Percentiles rank a stretch among this genome's conserved stretches.
phyloP scores from a whole-genome alignment of 495 filamentous ascomycete species.

The Neurospora sp. region DNA sequence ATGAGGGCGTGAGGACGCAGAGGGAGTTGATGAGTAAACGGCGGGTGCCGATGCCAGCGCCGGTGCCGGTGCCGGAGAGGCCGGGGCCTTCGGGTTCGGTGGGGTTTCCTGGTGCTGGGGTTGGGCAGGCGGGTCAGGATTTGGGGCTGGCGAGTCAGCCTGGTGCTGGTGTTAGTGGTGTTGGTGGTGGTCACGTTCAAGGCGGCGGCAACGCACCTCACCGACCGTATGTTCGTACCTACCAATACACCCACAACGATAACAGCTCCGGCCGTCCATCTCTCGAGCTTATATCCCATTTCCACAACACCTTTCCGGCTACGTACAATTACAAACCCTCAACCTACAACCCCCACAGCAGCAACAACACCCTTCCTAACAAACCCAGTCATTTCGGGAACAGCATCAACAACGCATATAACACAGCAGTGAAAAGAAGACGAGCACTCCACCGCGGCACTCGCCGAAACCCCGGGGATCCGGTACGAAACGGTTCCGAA shows the following conservation, averaged over 20 bases:
- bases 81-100: neutral
- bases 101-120: neutral
- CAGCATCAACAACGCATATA: neutral
- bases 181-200: neutral
- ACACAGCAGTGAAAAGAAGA: neutral
- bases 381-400: neutral
- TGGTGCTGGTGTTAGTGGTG: no score
- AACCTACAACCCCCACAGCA: neutral
- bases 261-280: neutral
- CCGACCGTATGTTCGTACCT: neutral
- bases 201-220: neutral
- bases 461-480: neutral
- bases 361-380: neutral
- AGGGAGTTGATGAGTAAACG: neutral
- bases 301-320: neutral
- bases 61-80: neutral
- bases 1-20: slow-evolving; percentile 14
- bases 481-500: neutral
- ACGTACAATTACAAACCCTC: neutral
- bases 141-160: neutral
- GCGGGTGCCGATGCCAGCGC: neutral
- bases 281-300: neutral
- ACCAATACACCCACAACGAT: neutral
- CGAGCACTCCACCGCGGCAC: neutral
- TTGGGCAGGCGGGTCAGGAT: neutral